Conservation (phyloP, 495 filamentous ascomycete species). For the Tuber microsphaerosporum region DNA sequence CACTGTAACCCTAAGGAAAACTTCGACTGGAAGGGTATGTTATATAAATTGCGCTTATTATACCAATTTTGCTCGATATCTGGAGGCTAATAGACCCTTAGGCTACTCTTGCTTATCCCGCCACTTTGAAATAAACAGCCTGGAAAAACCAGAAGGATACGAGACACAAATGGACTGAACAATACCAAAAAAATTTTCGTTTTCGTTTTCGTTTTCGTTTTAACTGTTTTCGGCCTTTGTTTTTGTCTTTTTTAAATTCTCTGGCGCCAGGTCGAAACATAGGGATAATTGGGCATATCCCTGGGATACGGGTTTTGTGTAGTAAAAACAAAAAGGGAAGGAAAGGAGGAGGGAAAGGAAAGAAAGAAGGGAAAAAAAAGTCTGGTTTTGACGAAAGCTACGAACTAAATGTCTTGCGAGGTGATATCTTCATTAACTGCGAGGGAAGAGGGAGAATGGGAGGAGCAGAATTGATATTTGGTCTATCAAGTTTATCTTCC, state of each 20-base stretch:
- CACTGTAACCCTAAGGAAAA: conserved; percentile 92
- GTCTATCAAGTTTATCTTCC: neutral
- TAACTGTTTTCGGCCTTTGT: conserved; percentile 11
- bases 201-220: neutral
- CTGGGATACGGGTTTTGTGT: neutral
- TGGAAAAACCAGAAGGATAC: conserved; percentile 75
- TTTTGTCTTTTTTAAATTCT: conserved; percentile 15
- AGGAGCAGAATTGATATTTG: neutral
- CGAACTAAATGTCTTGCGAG: neutral
- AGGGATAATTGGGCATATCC: neutral
- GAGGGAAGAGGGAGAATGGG: neutral
- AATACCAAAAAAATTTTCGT: conserved; percentile 1
- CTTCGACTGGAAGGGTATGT: conserved; percentile 96
- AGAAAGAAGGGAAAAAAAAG: neutral
- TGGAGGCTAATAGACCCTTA: conserved; percentile 6
- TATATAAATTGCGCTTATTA: conserved; percentile 35
- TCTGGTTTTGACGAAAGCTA: neutral
- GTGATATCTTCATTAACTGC: neutral
- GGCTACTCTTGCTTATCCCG: conserved; percentile 60
- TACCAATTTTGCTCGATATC: neutral
- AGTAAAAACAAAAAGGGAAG: neutral
- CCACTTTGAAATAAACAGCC: conserved; percentile 72
- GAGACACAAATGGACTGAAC: conserved; percentile 58
- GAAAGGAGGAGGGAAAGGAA: neutral
- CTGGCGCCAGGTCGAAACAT: conserved; percentile 19